Evolutionary conservation across 2,329 filamentous ascomycete species (phyloP), one percentile per base, ranked within the genome.

Genomic region (Aureobasidium sp.): DNA sequence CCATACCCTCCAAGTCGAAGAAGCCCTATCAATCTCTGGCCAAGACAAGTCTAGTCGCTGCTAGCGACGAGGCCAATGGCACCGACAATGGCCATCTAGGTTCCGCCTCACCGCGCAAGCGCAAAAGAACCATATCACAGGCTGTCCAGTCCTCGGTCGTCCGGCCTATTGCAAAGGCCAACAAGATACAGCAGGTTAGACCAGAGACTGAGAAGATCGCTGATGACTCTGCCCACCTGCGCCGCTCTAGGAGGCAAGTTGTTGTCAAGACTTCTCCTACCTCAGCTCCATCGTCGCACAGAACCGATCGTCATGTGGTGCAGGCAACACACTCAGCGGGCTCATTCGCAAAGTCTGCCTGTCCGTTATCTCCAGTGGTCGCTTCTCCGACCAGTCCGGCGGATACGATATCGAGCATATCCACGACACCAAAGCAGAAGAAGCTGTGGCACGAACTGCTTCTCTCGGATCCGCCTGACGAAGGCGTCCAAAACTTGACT

Each of bases 371-470:
- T 6, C 57, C 57, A 17, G 33, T 24, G 12, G 22, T 31, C 27
- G 57, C 33, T 31, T 60, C 45, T 22, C 57, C 57, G 4, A 45
- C 19, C 3, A 60, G 57, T 42, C 57, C 57, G 27, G 45, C 44
- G 14, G 57, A 50, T 22, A 50, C 57, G 14, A 11, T 42, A 42
- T 48, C 54, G 39, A 59, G 42, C 42, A 53, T 40, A 5, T 64
- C 61, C 4, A 60, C 68, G 49, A 73, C 70, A 17, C 70, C 71
- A 8, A 72, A 70, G 39, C 71, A 73, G 58, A 64, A 63, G 15
- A 66, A 69, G 35, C 62, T 71, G 6, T 74, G 71, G 71, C 66
- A 67, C 50, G 64, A 68, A 12, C 53, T 72, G 19, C 63, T 73
- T 24, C 62, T 42, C 29, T 63, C 61, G 2, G 61, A 63, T 27